Evolutionary conservation across 2,329 filamentous ascomycete genomes (phyloP), one percentile per base, ranked within the genome.

Genomic region (Fusarium torulosum): DNA sequence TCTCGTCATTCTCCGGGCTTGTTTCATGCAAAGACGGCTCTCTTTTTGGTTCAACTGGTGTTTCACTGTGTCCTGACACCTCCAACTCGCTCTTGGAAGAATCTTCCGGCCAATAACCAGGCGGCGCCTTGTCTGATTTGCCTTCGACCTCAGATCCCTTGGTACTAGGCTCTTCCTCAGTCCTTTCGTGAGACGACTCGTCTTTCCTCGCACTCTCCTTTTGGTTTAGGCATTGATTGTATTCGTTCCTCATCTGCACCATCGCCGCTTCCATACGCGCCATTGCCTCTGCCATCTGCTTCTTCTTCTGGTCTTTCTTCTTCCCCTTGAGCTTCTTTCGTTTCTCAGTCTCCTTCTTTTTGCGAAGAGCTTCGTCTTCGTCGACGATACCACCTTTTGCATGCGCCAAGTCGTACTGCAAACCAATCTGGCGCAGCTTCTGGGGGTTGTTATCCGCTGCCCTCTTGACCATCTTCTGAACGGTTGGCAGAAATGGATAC

Each of bases 381-480:
- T 85, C 83, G 6, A 81, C 69, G 38, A 87, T 80, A 8, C 85
- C 82, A 3, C 85, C 86, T 68, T 88, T 88, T 17, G 84, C 83
- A 67, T 89, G 85, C 0, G 88, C 86, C 17, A 89, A 80, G 58
- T 90, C 88, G 60, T 89, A 88, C 29, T 85, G 85, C 55, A 86
- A 79, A 1, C 86, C 88, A 14, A 87, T 83, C 53, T 85, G 80
- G 3, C 88, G 79, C 4, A 93, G 80, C 74, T 93, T 93, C 67
- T 90, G 86, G 3, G 90, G 88, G 35, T 82, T 82, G 10, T 65
- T 71, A 41, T 80, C 77, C 7, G 77, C 79, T 8, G 72, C 75
- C 10, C 80, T 79, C 17, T 82, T 83, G 38, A 92, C 86, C 0
- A 88, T 83, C 31, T 90, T 84, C 61, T 90, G 87, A 0, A 88